phyloP scores from a whole-genome alignment of 2,329 filamentous ascomycete species.

The Colletotrichum phormii region DNA sequence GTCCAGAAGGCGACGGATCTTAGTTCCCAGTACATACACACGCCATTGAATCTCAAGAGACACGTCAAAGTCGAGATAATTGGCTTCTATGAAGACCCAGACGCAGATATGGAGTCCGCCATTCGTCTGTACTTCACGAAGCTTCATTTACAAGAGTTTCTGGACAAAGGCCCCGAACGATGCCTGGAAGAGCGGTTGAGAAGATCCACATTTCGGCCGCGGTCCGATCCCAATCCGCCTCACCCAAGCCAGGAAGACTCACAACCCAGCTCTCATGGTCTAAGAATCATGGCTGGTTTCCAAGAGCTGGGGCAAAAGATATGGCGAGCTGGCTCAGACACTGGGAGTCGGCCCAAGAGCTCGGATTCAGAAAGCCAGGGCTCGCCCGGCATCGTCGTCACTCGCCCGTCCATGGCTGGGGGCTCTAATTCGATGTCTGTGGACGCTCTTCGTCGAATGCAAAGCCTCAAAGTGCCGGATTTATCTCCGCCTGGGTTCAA shows the following conservation, averaged over 20 bases:
- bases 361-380: slow-evolving; percentile 30
- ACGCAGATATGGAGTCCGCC: slow-evolving; percentile 49
- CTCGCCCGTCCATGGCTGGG: slow-evolving; percentile 42
- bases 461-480: slow-evolving; percentile 48
- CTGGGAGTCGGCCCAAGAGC: slow-evolving; percentile 26
- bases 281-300: slow-evolving; percentile 5
- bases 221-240: background rate
- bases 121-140: slow-evolving; percentile 64
- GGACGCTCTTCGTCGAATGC: slow-evolving; percentile 18
- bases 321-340: slow-evolving; percentile 1
- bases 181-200: slow-evolving; percentile 66
- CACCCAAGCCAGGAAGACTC: background rate
- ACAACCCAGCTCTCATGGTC: background rate
- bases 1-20: slow-evolving; percentile 51
- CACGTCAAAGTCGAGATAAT: slow-evolving; percentile 68
- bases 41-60: slow-evolving; percentile 60
- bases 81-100: slow-evolving; percentile 70
- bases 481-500: slow-evolving; percentile 43
- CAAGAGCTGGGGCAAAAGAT: slow-evolving; percentile 27
- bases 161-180: slow-evolving; percentile 64
- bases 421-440: slow-evolving; percentile 30
- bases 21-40: slow-evolving; percentile 51
- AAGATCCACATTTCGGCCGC: slow-evolving; percentile 38
- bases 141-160: slow-evolving; percentile 64
- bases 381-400: slow-evolving; percentile 53